Evolutionary conservation across 768 basidiomycete genomes (phyloP), one percentile per base, ranked within the genome.

Genomic region (Rubroboletus pulcherrimus): DNA sequence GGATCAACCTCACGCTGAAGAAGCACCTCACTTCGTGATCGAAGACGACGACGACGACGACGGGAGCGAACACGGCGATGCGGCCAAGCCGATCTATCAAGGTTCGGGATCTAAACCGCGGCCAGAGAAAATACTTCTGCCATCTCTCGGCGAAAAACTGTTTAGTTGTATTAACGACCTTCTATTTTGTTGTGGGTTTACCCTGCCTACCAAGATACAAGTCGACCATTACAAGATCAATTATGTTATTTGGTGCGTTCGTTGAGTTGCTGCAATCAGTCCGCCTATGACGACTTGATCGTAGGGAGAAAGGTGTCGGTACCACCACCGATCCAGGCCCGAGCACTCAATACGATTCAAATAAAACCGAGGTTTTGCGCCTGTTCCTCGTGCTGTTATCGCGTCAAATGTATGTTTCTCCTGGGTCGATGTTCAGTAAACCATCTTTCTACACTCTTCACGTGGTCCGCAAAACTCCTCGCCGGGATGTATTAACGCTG

Each of bases 251-350:
- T 96, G 93, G 92, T 92, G 69, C 56, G 87, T 70, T 58, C 7
- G 14, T 54, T 21, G 40, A 48, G 35, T 51, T 56, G 11, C 30
- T 57, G 33, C 42, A 31, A 51, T 39, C 46, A 33, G 19, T 51
- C 3, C n/a, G 37, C 57, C 51, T 40, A 29, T 62, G 29, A 62
- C 31, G 38, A 53, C 35, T 46, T 41, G 29, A 43, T 39, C 21
- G 30, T 54, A 94, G 96, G 96, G 93, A 97, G 77, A 93, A 89
- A 65, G 96, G 96, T 12, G 82, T 99, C 24, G 96, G 97, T 12
- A 93, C 93, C 2, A 91, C 93, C 2, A 76, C 81, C 37, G 87
- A 91, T 66, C 80, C 84, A 8, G 86, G 86, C 0, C 76, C 83
- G 8, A 80, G 74, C 62, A 80, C 80, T 60, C 76, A 77, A 26